Evolutionary conservation across 2,329 filamentous ascomycete species (phyloP).

Genomic region (Epichloe elymi): DNA sequence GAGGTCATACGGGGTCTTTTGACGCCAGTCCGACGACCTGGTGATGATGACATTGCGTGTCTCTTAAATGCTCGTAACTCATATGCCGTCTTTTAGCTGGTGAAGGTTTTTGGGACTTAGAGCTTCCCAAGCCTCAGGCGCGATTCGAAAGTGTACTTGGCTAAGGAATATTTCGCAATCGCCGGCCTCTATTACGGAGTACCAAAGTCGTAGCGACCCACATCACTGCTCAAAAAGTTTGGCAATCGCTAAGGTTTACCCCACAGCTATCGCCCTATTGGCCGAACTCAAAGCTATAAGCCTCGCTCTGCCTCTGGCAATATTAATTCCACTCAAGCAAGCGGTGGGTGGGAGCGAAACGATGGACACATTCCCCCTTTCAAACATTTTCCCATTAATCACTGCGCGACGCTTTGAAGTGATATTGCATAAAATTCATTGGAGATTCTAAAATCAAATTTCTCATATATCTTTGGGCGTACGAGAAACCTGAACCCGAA

Average conservation of each 20-base stretch:
- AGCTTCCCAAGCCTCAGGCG: not conserved
- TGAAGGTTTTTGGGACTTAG: too few relatives aligned
- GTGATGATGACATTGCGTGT: conserved; percentile 25
- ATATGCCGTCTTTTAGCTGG: too few relatives aligned
- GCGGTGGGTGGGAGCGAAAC: not conserved
- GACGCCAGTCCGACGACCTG: conserved; percentile 26
- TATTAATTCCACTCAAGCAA: not conserved
- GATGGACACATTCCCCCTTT: too few relatives aligned
- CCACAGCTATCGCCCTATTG: not conserved
- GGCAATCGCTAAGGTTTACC: not conserved
- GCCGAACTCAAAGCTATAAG: not conserved
- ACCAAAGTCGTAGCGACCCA: not conserved
- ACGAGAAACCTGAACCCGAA: not conserved
- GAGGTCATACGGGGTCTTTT: conserved; percentile 29
- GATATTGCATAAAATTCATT: too few relatives aligned
- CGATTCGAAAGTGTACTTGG: not conserved
- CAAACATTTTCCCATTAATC: too few relatives aligned
- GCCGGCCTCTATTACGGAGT: not conserved
- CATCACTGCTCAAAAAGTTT: not conserved
- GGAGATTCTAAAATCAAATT: too few relatives aligned
- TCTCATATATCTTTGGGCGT: not conserved
- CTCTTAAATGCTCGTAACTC: not conserved
- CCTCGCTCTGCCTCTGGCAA: not conserved
- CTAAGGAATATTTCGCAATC: not conserved
- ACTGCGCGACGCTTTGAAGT: too few relatives aligned